These are phyloP conservation scores for Pisolithus albus DNA, from an alignment of 768 basidiomycete genomes.

Conservation along the genomic window DNA sequence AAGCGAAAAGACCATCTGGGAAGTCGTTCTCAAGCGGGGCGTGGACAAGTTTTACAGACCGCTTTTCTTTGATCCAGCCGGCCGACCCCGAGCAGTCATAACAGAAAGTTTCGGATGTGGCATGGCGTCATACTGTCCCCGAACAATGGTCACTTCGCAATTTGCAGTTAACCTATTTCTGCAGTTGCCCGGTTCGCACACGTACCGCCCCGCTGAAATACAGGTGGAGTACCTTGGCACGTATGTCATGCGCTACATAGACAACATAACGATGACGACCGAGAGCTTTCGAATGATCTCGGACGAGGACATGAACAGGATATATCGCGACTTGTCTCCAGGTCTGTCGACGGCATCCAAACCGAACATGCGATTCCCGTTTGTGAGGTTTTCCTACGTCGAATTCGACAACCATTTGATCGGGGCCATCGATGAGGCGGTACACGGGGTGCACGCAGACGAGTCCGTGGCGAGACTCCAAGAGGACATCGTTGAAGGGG, in stretches of 20 bases:
- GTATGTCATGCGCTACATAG: slow-evolving; percentile 10
- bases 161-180: slow-evolving; percentile 26
- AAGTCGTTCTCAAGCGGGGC: slow-evolving; percentile 6
- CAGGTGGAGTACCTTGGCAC: slow-evolving; percentile 20
- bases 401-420: slow-evolving; percentile 16
- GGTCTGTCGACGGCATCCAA: background rate
- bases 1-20: slow-evolving; percentile 10
- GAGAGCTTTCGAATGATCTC: background rate
- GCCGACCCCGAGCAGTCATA: background rate
- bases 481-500: too few species aligned
- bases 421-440: background rate
- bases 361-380: background rate
- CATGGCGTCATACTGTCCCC: slow-evolving; percentile 6
- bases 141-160: slow-evolving; percentile 10
- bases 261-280: background rate
- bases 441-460: too few species aligned
- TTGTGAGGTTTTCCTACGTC: slow-evolving; percentile 12
- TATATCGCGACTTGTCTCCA: slow-evolving; percentile 1
- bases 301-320: slow-evolving; percentile 3
- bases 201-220: background rate
- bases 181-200: background rate
- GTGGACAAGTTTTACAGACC: slow-evolving; percentile 8
- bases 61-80: background rate
- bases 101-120: background rate
- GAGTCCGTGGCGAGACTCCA: too few species aligned